phyloP scores from a whole-genome alignment of 2,329 filamentous ascomycete species.

The Hypoxylon sp. region DNA sequence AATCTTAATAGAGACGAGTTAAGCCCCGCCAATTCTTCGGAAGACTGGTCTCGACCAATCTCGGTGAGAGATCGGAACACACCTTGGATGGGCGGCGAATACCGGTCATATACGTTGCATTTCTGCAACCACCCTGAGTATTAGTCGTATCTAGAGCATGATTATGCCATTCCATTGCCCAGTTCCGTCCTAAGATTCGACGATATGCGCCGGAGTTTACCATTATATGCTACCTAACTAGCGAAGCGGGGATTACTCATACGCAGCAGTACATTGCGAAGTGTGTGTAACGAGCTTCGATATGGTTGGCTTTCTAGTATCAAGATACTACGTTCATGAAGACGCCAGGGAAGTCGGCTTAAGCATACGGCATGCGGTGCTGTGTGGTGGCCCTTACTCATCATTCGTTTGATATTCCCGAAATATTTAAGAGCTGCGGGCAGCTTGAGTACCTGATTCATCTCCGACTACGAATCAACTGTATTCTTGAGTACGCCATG shows the following conservation, averaged over 20 bases:
- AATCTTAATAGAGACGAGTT: slow-evolving; percentile 3
- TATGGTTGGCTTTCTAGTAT: neutral
- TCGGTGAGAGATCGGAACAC: too few relatives aligned
- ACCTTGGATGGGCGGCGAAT: neutral
- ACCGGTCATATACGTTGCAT: neutral
- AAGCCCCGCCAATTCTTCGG: neutral
- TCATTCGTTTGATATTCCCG: neutral
- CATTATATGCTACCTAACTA: neutral
- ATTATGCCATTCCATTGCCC: neutral
- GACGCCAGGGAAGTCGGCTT: too few relatives aligned
- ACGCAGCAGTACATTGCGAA: neutral
- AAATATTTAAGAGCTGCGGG: neutral
- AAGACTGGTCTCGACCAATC: neutral
- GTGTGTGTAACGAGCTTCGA: neutral
- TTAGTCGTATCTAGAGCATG: neutral
- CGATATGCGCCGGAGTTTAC: neutral
- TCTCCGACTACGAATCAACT: neutral
- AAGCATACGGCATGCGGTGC: neutral
- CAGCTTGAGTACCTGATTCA: neutral
- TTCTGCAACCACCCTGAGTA: neutral
- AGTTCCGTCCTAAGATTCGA: neutral
- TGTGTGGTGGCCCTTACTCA: neutral
- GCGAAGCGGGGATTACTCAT: neutral
- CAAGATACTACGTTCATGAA: neutral
- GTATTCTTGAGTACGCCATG: slow-evolving; percentile 9